A percentile compares a stretch with the other conserved stretches of the same genome.
phyloP scores from a whole-genome alignment of 352 stramenopile genomes.

The Elongisporangium anandrum region DNA sequence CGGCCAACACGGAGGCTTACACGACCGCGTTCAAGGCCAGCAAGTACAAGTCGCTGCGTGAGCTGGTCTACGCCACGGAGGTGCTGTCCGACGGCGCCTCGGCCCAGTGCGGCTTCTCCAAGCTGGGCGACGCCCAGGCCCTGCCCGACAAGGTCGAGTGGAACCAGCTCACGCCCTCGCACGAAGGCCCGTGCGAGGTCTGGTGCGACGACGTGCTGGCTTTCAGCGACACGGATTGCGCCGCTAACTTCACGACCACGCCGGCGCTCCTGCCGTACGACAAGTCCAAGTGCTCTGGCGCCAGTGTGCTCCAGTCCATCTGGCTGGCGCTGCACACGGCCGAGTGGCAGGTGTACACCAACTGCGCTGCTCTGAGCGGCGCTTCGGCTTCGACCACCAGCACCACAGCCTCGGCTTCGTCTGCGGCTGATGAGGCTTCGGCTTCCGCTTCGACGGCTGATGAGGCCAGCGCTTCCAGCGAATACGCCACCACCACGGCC shows the following conservation, averaged over 20 bases:
- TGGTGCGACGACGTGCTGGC: constrained; percentile 42
- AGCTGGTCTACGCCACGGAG: constrained; percentile 27
- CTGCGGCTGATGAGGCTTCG: not conserved
- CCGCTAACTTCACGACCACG: constrained; percentile 21
- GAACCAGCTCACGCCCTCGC: constrained; percentile 26
- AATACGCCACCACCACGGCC: constrained; percentile 1
- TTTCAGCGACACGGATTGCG: constrained; percentile 39
- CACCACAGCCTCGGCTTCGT: constrained; percentile 4
- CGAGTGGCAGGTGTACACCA: constrained; percentile 47
- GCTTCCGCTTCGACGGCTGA: not conserved
- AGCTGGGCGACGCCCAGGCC: constrained; percentile 21
- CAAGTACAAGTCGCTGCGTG: constrained; percentile 43
- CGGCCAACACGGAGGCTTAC: constrained; percentile 26
- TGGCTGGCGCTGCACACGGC: constrained; percentile 43
- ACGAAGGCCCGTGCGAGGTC: constrained; percentile 45
- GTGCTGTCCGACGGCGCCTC: constrained; percentile 14
- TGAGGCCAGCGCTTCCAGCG: not conserved
- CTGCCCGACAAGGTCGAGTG: constrained; percentile 34
- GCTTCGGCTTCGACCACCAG: constrained; percentile 13
- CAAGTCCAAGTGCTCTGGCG: constrained; percentile 23
- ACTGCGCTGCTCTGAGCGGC: constrained; percentile 27
- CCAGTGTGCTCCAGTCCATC: constrained; percentile 28
- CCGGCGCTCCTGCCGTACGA: constrained; percentile 35
- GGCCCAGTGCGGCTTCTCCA: constrained; percentile 36
- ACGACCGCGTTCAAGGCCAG: constrained; percentile 30